Conservation (phyloP, 305 asterid genomes). For the Solanum hybrid region DNA sequence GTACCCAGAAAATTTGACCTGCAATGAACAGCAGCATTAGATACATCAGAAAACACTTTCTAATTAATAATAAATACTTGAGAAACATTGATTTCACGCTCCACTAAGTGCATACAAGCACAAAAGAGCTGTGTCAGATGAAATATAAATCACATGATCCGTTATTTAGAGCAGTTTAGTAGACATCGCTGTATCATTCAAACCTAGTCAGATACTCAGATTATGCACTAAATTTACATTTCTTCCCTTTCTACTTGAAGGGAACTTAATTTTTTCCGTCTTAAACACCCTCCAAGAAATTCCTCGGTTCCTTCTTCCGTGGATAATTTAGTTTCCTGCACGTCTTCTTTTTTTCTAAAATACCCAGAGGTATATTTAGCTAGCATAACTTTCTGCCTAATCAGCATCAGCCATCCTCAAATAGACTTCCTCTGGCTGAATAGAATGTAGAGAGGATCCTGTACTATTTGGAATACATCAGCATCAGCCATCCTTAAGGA, state of each 20-base stretch:
- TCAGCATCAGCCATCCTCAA: not conserved
- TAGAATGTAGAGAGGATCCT: not conserved
- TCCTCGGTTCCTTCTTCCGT: not conserved
- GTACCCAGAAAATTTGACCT: conserved; percentile 71
- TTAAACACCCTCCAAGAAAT: not conserved
- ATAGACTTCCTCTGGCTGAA: not conserved
- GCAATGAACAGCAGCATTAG: not conserved
- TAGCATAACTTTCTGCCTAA: not conserved
- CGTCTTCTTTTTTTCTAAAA: not conserved
- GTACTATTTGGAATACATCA: not conserved
- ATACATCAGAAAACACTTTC: not conserved
- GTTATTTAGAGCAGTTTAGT: not conserved
- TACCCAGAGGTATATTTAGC: not conserved
- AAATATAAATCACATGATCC: not conserved
- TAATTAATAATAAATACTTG: not conserved
- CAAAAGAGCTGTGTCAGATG: not conserved
- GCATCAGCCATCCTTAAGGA: not conserved
- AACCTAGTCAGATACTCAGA: not conserved
- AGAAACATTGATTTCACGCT: not conserved
- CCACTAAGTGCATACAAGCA: not conserved
- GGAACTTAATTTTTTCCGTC: not conserved
- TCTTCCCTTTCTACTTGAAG: not conserved
- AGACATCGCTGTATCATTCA: not conserved
- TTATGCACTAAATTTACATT: not conserved
- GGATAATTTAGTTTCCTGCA: not conserved